Percentiles rank a stretch among this genome's conserved stretches.
These are phyloP conservation scores for Magnusiomyces fungicola DNA, from an alignment of 1,139 yeast genomes.

Conservation along the genomic window DNA sequence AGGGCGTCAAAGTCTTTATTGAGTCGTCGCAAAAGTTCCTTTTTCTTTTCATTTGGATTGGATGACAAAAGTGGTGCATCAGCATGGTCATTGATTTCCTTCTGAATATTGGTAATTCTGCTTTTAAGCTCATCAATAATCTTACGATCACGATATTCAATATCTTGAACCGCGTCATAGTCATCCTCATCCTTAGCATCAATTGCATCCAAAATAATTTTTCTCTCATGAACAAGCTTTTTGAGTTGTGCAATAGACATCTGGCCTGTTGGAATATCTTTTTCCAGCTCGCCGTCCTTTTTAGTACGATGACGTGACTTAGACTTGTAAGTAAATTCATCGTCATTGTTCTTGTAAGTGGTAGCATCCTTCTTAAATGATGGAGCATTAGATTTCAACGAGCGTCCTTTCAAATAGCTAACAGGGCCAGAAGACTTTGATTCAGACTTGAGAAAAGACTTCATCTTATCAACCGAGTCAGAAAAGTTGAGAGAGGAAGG, in stretches of 20 bases:
- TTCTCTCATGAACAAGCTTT: slow-evolving; percentile 61
- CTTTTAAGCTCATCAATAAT: slow-evolving; percentile 60
- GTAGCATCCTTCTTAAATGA: slow-evolving; percentile 43
- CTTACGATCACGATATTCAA: slow-evolving; percentile 39
- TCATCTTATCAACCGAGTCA: slow-evolving; percentile 45
- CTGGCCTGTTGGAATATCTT: slow-evolving; percentile 15
- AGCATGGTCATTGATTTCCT: slow-evolving; percentile 36
- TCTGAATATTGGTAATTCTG: slow-evolving; percentile 51
- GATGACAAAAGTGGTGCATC: slow-evolving; percentile 27
- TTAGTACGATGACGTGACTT: slow-evolving; percentile 55
- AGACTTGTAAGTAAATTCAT: slow-evolving; percentile 61
- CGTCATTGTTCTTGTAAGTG: slow-evolving; percentile 54
- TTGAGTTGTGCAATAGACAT: slow-evolving; percentile 43
- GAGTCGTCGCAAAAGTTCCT: slow-evolving; percentile 45
- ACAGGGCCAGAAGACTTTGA: slow-evolving; percentile 18
- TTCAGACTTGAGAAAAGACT: slow-evolving; percentile 36
- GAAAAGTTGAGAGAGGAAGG: slow-evolving; percentile 59
- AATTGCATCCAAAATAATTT: slow-evolving; percentile 60
- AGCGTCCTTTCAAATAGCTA: slow-evolving; percentile 23
- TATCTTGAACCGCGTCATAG: slow-evolving; percentile 38
- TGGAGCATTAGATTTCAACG: slow-evolving; percentile 27
- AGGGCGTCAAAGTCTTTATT: slow-evolving; percentile 56
- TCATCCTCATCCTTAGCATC: slow-evolving; percentile 62
- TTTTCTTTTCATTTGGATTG: slow-evolving; percentile 28
- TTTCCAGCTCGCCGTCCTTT: slow-evolving; percentile 18